A percentile compares a stretch with the other conserved stretches of the same genome.
Conservation (phyloP, 345 rosid species). For the Jatropha curcas region DNA sequence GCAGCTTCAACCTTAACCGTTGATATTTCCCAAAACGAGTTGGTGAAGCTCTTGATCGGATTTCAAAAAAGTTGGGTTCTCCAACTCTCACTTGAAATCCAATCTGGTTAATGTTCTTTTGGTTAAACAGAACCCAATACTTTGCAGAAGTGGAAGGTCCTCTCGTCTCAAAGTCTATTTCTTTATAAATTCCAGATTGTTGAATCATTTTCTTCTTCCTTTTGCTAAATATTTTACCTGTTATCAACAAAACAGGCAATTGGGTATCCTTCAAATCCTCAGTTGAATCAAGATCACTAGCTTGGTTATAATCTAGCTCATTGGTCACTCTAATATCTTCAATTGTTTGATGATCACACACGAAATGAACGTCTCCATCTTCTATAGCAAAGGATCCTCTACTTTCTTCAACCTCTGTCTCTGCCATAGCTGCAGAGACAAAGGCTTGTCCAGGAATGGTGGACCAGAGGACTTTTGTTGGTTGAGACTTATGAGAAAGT, state of each 20-base stretch:
- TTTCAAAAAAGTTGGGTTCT: constrained; percentile 28
- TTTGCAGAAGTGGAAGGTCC: constrained; percentile 36
- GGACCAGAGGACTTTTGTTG: constrained; percentile 57
- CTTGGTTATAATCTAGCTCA: constrained; percentile 19
- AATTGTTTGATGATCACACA: constrained; percentile 53
- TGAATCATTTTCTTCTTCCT: constrained; percentile 24
- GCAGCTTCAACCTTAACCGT: constrained; percentile 33
- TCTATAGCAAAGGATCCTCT: constrained; percentile 61
- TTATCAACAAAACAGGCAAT: constrained; percentile 45
- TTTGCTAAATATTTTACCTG: constrained; percentile 46
- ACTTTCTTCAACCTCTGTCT: constrained; percentile 68
- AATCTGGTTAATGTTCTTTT: constrained; percentile 45
- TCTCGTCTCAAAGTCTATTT: constrained; percentile 9
- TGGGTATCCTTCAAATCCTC: constrained; percentile 24
- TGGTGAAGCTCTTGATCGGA: constrained; percentile 19
- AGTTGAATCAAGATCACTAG: constrained; percentile 18
- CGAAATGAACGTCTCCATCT: constrained; percentile 36
- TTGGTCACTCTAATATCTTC: constrained; percentile 45
- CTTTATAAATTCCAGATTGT: constrained; percentile 21
- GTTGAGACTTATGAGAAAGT: constrained; percentile 43
- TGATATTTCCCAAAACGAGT: constrained; percentile 20
- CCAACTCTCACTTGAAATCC: constrained; percentile 54
- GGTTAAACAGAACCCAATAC: constrained; percentile 55
- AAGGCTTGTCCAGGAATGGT: constrained; percentile 57
- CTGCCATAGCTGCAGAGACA: constrained; percentile 57